Percentiles rank a stretch among this genome's conserved stretches.
phyloP scores from a whole-genome alignment of 2,329 filamentous ascomycete species.

The Parafenestella ontariensis region DNA sequence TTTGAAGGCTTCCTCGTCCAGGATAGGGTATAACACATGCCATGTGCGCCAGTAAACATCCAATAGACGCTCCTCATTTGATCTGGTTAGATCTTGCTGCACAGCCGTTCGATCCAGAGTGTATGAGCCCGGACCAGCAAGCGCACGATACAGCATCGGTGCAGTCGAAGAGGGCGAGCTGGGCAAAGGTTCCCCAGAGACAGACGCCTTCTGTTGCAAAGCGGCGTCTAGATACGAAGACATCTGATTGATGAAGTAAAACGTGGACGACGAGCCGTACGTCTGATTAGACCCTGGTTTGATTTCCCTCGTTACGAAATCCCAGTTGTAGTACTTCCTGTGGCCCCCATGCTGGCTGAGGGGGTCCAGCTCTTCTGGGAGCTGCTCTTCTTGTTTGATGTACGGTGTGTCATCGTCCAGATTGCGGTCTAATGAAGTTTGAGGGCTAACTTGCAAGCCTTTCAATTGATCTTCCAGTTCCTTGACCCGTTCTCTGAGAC shows the following conservation, averaged over 20 bases:
- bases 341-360: constrained; percentile 20
- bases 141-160: not conserved
- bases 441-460: not conserved
- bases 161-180: not conserved
- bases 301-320: constrained; percentile 49
- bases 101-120: not conserved
- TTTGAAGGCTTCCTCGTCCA: constrained; percentile 56
- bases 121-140: not conserved
- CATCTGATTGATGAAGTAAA: constrained; percentile 56
- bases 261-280: constrained; percentile 55
- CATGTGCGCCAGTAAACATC: constrained; percentile 58
- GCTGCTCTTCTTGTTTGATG: constrained; percentile 1
- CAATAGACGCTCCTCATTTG: constrained; percentile 58
- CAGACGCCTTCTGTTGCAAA: constrained; percentile 43
- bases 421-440: not conserved
- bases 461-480: constrained; percentile 47
- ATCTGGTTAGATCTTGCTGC: constrained; percentile 44
- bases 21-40: constrained; percentile 52
- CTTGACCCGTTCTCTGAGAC: constrained; percentile 43
- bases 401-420: not conserved
- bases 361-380: constrained; percentile 21
- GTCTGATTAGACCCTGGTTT: constrained; percentile 50
- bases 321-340: constrained; percentile 44
- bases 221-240: constrained; percentile 45
- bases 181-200: not conserved